Base-by-base conservation (phyloP, 164 flowering plant genomes). In the Tetrastigma voinierianum region DNA sequence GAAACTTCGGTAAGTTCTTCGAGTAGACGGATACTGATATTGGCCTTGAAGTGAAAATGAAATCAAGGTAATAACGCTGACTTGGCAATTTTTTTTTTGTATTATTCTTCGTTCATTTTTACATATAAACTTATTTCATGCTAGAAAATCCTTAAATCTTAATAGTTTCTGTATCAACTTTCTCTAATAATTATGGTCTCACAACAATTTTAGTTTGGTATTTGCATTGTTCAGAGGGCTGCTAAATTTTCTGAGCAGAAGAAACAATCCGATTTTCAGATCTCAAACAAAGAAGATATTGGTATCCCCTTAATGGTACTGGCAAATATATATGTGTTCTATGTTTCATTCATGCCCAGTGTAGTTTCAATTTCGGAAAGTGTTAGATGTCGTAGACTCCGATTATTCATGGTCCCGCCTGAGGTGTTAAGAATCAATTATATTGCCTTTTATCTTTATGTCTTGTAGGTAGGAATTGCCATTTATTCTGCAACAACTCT, bases 1-100 rank as follows among this genome's bases (percentile, higher is more conserved):
- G 98, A 94, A 82, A 72, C 90, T 54, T 91, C 98, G 92, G 83
- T 97, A 94, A 92, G 98, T 94, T 65, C 90, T 94, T 13, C 83
- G 98, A 49, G 98, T n/a, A 97, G 1, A 92, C 90, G 76, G 96
- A 94, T 71, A 71, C 96, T 58, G 98, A 94, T 63, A 91, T 94
- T 51, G 65, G 96, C 10, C 1, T 74, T 70, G 98, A 94, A 87
- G 90, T 92, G 71, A 90, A n/a, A n/a, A 94, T 83, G 98, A 94
- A 69, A 94, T 94, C 69, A 94, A 94, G 98, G 98, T 94, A 60
- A 58, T 15, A 4, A 55, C 46, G 2, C 19, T 1, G 46, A 15
- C 4, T 1, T 10, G 10, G 20, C 47, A 0, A 40, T 13, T 16
- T 12, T 14, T 46, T 24, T 21, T 13, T 61, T 60, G 19, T 7